A percentile compares a stretch with the other conserved stretches of the same genome.
Evolutionary conservation across 2,329 filamentous ascomycete genomes (phyloP).

Genomic region (Penicillium sp.): DNA sequence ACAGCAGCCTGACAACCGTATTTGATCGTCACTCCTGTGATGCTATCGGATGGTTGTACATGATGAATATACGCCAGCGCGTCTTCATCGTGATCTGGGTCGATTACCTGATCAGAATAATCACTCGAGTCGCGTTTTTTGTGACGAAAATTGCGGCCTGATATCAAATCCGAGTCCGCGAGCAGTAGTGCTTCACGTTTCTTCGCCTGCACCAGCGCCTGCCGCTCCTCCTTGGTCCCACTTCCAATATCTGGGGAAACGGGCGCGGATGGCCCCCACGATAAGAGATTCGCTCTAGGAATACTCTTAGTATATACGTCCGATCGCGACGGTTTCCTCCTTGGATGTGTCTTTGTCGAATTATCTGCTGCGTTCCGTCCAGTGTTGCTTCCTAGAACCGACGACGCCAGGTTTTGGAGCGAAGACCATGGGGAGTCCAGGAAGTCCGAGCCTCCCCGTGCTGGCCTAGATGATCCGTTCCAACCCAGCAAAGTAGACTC

Average conservation of each 20-base stretch:
- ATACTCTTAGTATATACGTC: slow-evolving; percentile 30
- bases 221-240: slow-evolving; percentile 46
- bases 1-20: slow-evolving; percentile 84
- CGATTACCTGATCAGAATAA: slow-evolving; percentile 26
- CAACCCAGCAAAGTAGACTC: slow-evolving; percentile 25
- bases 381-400: slow-evolving; percentile 46
- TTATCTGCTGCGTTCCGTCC: slow-evolving; percentile 29
- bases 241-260: slow-evolving; percentile 33
- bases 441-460: slow-evolving; percentile 35
- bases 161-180: slow-evolving; percentile 41
- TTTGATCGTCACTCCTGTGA: slow-evolving; percentile 85
- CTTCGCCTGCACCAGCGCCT: slow-evolving; percentile 48
- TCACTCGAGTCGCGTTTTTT: slow-evolving; percentile 50
- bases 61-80: slow-evolving; percentile 88
- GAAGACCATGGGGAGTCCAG: slow-evolving; percentile 52
- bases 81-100: slow-evolving; percentile 62
- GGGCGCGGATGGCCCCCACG: slow-evolving; percentile 45
- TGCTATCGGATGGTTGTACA: slow-evolving; percentile 78
- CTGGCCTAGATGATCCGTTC: slow-evolving; percentile 25
- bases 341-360: slow-evolving; percentile 27
- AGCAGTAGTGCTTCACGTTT: slow-evolving; percentile 48
- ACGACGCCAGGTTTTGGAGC: slow-evolving; percentile 49
- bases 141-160: slow-evolving; percentile 38
- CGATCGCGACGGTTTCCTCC: slow-evolving; percentile 40
- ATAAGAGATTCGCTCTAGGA: slow-evolving; percentile 24